phyloP scores from a whole-genome alignment of 352 stramenopile genomes.

The Pythium plurisporium region DNA sequence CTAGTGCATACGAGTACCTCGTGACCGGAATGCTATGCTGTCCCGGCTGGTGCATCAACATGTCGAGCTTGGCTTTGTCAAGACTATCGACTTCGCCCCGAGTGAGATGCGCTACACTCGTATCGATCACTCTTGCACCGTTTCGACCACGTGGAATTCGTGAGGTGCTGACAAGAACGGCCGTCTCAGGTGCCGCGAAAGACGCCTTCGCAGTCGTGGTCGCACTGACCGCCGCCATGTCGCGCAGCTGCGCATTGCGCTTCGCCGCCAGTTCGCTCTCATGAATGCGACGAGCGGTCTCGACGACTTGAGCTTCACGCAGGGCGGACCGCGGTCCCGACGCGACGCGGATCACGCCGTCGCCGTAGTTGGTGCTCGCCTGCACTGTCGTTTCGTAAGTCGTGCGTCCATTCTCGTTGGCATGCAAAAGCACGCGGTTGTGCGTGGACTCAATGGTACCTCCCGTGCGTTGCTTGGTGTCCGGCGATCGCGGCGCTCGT shows the following conservation, averaged over 20 bases:
- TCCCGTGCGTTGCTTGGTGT: too few relatives aligned
- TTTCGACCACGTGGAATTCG: conserved; percentile 56
- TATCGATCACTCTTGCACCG: conserved; percentile 43
- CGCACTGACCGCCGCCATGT: neutral
- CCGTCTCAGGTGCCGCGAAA: conserved; percentile 10
- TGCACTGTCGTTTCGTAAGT: conserved; percentile 61
- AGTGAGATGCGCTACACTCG: conserved; percentile 50
- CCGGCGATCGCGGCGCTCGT: conserved; percentile 24
- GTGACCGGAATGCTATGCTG: conserved; percentile 33
- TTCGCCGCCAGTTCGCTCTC: conserved; percentile 30
- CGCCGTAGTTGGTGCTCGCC: conserved; percentile 42
- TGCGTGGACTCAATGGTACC: conserved; percentile 55
- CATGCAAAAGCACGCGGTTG: conserved; percentile 47
- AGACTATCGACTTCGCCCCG: conserved; percentile 67
- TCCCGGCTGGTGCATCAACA: conserved; percentile 28
- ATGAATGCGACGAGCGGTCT: conserved; percentile 36
- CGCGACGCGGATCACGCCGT: conserved; percentile 26
- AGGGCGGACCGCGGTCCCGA: conserved; percentile 38
- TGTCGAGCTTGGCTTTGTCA: conserved; percentile 62
- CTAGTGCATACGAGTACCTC: conserved; percentile 63
- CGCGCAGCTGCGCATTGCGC: conserved; percentile 23
- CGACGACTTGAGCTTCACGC: conserved; percentile 37
- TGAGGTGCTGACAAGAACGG: conserved; percentile 4
- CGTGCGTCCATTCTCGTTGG: conserved; percentile 16
- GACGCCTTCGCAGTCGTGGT: conserved; percentile 9